Evolutionary conservation across 495 filamentous ascomycete genomes (phyloP), one percentile per base, ranked within the genome.

Genomic region (Xylaria sp.): DNA sequence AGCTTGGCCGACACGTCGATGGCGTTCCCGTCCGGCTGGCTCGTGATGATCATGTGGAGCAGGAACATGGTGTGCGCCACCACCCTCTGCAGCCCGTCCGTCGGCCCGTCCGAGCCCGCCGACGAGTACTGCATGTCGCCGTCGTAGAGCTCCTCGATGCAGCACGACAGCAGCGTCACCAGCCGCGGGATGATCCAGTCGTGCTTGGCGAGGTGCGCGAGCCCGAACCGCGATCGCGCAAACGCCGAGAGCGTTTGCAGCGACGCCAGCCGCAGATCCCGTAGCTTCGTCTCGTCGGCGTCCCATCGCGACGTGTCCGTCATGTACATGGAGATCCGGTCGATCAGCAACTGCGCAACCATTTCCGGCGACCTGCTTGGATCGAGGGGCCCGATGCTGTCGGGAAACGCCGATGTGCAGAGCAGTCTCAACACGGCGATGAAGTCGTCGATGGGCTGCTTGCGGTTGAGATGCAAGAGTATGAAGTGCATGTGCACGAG

Each of bases 401-500:
- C 73, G 8, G 80, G 80, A 3, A 84, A 75, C 0, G 81, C 78
- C 21, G 84, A 85, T 0, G 84, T 82, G 33, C 77, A 77, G 15
- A 86, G 63, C 72, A 85, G 71, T 15, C 74, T 72, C 35, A 86
- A 68, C 64, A 80, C 81, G 8, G 73, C 77, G 12, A 82, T 62
- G 71, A 82, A 85, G 44, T 85, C 82, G 7, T 74, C 71, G n/a
- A 82, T 76, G 1, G 82, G 80, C 46, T 85, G 83, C 57, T 83
- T 85, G 19, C 80, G 79, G 19, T 77, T 82, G 3, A 86, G 77
- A 66, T 84, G 79, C 52, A 81, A 63, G 57, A 84, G 76, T 21
- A 85, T 78, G 62, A 85, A 85, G n/a, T 85, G 80, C 5, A 83
- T 74, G n/a, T 84, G 80, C 17, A 86, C 80, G 29, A 75, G 76